These are phyloP conservation scores for Phylloporus rhodoxanthus DNA, from an alignment of 768 basidiomycete species.

Conservation along the genomic window DNA sequence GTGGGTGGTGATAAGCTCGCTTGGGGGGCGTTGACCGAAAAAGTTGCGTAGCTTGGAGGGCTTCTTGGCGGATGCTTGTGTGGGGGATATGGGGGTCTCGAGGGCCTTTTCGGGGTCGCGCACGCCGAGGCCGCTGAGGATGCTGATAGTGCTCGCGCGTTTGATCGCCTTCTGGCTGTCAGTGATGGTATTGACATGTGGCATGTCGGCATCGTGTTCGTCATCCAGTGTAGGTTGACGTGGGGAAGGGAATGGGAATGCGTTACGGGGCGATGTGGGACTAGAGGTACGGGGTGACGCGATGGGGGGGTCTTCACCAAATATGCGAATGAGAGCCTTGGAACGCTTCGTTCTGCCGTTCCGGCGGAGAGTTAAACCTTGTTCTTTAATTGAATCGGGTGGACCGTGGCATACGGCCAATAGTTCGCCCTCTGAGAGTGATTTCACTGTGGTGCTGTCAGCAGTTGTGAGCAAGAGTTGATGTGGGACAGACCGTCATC, in stretches of 20 bases:
- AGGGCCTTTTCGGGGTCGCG: conserved; percentile 67
- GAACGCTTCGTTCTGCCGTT: conserved; percentile 37
- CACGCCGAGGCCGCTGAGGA: conserved; percentile 90
- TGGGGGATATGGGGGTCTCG: conserved; percentile 51
- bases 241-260: conserved; percentile 7
- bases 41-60: conserved; percentile 86
- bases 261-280: conserved; percentile 31
- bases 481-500: conserved; percentile 40
- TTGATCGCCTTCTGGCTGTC: conserved; percentile 41
- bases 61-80: conserved; percentile 32
- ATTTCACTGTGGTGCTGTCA: conserved; percentile 43
- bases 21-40: conserved; percentile 96
- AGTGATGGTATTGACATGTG: conserved; percentile 21
- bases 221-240: conserved; percentile 26
- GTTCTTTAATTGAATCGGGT: conserved; percentile 71
- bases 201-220: conserved; percentile 33
- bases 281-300: conserved; percentile 23
- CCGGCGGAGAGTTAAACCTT: conserved; percentile 69
- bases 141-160: conserved; percentile 90
- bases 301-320: conserved; percentile 41
- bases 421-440: conserved; percentile 76
- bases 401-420: conserved; percentile 79
- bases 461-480: background rate
- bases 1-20: conserved; percentile 93
- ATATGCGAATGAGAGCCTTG: conserved; percentile 41